phyloP scores from a whole-genome alignment of 805 yeast genomes.

The Starmerella bombi region DNA sequence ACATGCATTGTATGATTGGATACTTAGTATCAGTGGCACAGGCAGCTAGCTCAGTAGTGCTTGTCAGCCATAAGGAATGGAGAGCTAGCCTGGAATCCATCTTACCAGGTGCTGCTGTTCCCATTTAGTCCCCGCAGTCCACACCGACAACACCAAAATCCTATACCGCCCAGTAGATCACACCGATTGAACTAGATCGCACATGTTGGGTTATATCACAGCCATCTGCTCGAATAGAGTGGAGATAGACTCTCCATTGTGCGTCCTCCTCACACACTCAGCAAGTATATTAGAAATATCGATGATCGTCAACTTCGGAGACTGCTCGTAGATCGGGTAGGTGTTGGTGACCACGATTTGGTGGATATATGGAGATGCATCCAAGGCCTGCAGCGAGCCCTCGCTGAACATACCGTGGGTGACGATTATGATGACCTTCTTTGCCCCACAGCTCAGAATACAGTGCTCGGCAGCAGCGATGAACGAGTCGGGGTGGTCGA shows the following conservation, averaged over 20 bases:
- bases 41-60: too few relatives aligned
- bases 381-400: slow-evolving; percentile 67
- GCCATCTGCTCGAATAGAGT: slow-evolving; percentile 83
- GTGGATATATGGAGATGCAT: slow-evolving; percentile 70
- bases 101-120: too few relatives aligned
- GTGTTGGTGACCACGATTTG: slow-evolving; percentile 92
- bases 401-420: slow-evolving; percentile 93
- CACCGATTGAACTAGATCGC: too few relatives aligned
- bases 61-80: too few relatives aligned
- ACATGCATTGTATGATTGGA: too few relatives aligned
- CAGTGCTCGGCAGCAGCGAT: slow-evolving; percentile 98
- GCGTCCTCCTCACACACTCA: slow-evolving; percentile 97
- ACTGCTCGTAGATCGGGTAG: slow-evolving; percentile 64
- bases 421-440: slow-evolving; percentile 75
- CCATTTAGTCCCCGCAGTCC: too few relatives aligned
- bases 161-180: too few relatives aligned
- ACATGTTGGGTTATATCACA: slow-evolving; percentile 18
- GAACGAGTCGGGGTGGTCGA: slow-evolving; percentile 86
- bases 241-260: slow-evolving; percentile 92
- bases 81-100: too few relatives aligned
- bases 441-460: slow-evolving; percentile 91
- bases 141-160: too few relatives aligned
- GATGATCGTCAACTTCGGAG: slow-evolving; percentile 66
- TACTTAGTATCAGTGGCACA: too few relatives aligned
- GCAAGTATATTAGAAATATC: slow-evolving; percentile 94